Base-by-base conservation (phyloP, 2,329 filamentous ascomycete species). In the Canariomyces notabilis region DNA sequence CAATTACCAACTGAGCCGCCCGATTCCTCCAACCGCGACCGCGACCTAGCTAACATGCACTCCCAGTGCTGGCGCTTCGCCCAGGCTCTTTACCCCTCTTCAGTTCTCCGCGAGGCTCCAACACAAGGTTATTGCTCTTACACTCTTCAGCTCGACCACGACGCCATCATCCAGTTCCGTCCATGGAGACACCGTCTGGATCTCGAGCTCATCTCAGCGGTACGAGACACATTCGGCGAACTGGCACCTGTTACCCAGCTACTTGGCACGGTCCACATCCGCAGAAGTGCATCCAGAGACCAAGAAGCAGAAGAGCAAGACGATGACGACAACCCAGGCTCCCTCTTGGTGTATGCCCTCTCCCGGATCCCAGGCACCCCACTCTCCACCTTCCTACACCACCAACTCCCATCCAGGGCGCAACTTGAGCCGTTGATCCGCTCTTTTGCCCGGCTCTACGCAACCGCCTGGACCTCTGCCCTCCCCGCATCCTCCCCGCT, bases 101-200 rank as follows among this genome's bases (percentile, higher is more conserved):
- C 23, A n/a, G 19, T 14, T 19, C n/a, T 70, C 20, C 50, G 54
- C 3, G 62, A 67, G 2, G 62, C 63, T 6, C 54, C 63, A 6
- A 63, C 63, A 5, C 75, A 77, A 52, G 75, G 74, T 15, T 75
- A 73, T 50, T 79, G 75, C 52, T 77, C 74, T 2, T 70, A 76
- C 53, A 77, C 75, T 0, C 50, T 77, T 6, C 59, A 64, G 19
- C 59, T 73, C 14, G 66, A 65, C 8, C 50, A 60, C 4, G 56
- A 64, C n/a, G 55, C 50, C 11, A 58, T 75, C 37, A 52, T 77
- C 4, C 75, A 79, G 56, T 76, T 78, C 49, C 69, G 75, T 2
- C 73, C 74, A 6, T 37, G 52, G 1, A 60, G 57, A 3, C 70
- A 75, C 54, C 61, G 55, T 29, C 59, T 78, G 7, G 64, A 77